Percentiles rank a stretch among this genome's conserved stretches.
These are phyloP conservation scores for Irpex sp. DNA, from an alignment of 1,284 basidiomycete genomes.

Conservation along the genomic window DNA sequence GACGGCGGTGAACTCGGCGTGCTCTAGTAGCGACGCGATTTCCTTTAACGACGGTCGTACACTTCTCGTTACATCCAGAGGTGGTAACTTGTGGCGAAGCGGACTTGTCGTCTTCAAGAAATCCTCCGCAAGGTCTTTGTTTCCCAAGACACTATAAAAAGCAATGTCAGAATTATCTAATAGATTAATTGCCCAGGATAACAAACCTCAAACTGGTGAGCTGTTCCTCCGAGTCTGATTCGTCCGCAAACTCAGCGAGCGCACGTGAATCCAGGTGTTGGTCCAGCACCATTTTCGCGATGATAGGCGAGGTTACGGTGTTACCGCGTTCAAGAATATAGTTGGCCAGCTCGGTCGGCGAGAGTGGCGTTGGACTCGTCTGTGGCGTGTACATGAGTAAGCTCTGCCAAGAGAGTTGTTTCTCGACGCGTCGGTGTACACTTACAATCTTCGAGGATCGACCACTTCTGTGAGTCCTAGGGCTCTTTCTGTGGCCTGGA, in stretches of 20 bases:
- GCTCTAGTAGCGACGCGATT: background rate
- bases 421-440: background rate
- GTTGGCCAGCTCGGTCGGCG: background rate
- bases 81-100: background rate
- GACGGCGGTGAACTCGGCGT: background rate
- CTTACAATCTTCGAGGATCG: background rate
- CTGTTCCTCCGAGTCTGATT: background rate
- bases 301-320: background rate
- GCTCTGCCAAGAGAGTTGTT: background rate
- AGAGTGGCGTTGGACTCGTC: background rate
- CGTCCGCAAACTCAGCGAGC: background rate
- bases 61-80: background rate
- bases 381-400: background rate
- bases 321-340: background rate
- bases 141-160: background rate
- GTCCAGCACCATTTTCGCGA: background rate
- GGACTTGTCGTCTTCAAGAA: background rate
- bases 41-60: background rate
- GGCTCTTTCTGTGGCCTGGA: background rate
- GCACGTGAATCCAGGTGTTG: background rate
- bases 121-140: background rate
- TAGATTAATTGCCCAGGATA: too few species aligned
- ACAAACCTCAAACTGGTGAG: background rate
- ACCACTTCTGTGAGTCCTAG: background rate
- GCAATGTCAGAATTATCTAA: background rate